Percentiles rank a stretch among this genome's conserved stretches.
These are phyloP conservation scores for Suillus alpinus DNA, from an alignment of 768 basidiomycete genomes.

Conservation along the genomic window DNA sequence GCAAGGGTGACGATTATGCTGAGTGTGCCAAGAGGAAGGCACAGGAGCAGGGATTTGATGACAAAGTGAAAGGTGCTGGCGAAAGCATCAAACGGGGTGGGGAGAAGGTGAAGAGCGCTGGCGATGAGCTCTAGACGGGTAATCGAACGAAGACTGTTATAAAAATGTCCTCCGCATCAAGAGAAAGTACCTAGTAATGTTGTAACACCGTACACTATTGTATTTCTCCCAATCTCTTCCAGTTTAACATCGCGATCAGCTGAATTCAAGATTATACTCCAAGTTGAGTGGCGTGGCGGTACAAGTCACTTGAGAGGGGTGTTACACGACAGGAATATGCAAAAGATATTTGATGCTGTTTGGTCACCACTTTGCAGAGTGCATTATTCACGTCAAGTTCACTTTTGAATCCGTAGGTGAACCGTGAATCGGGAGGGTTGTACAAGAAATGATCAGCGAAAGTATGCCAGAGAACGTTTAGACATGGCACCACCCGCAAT, in stretches of 20 bases:
- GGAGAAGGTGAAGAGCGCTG: slow-evolving; percentile 25
- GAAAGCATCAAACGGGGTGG: slow-evolving; percentile 22
- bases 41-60: slow-evolving; percentile 19
- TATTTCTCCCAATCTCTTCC: too few relatives aligned
- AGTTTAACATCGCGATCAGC: too few relatives aligned
- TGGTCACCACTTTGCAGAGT: background rate
- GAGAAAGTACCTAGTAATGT: background rate
- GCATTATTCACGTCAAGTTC: too few relatives aligned
- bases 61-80: slow-evolving; percentile 20
- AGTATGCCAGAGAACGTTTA: too few relatives aligned
- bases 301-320: background rate
- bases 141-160: slow-evolving; percentile 11
- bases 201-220: background rate
- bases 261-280: too few relatives aligned
- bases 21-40: slow-evolving; percentile 21
- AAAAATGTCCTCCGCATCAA: background rate
- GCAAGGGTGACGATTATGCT: slow-evolving; percentile 25
- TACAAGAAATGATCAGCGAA: too few relatives aligned
- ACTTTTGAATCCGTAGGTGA: too few relatives aligned
- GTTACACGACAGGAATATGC: too few relatives aligned
- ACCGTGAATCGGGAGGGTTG: too few relatives aligned
- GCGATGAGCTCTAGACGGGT: slow-evolving; percentile 32
- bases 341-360: background rate
- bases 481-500: too few relatives aligned
- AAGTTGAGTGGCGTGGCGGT: too few relatives aligned